Base-by-base conservation (phyloP, 2,329 filamentous ascomycete species). In the Boeremia lycopersici region DNA sequence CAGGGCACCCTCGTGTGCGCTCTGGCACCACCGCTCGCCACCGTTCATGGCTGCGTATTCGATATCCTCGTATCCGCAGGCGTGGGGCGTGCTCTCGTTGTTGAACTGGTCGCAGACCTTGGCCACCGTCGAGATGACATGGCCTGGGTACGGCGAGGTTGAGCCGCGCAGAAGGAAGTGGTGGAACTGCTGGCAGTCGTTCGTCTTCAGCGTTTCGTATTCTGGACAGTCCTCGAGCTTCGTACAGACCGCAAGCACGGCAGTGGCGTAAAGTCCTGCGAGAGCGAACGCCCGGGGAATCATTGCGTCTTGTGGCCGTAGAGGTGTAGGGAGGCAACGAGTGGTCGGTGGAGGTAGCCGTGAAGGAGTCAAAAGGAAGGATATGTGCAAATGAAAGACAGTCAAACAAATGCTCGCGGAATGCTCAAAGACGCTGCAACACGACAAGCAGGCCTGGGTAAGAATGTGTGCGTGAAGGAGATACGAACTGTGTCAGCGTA, bases 11-110 rank as follows among this genome's bases (percentile, higher is more conserved):
- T 68, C 64, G 17, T 69, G 62, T 33, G 65, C 61, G 25, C 65
- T 68, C 35, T 61, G 59, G 48, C 66, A 68, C 66, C 66, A 69
- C 6, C 40, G 40, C 12, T 66, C 66, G 8, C 60, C 63, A 19
- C 64, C 66, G 15, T 67, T 69, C 60, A 62, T 60, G 26, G 66
- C 66, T 42, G 51, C 54, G 39, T 69, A 69, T 41, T 67, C 52
- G 28, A 69, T 61, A 40, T 69, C 65, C 43, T 69, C 66, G 31
- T 67, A 69, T 11, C 66, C 66, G 34, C 66, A 69, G 12, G 62
- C 63, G 26, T 61, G 59, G 9, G 64, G 62, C 15, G 60, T 58
- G 33, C 61, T 64, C 45, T 59, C 53, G 12, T 60, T 63, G 51
- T 69, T 67, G 42, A 69, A 50, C 33, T 57, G 56, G 38, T 65